Evolutionary conservation across 1,139 yeast species (phyloP), one percentile per base, ranked within the genome.

Genomic region (Yamadazyma spencermartinsiae): DNA sequence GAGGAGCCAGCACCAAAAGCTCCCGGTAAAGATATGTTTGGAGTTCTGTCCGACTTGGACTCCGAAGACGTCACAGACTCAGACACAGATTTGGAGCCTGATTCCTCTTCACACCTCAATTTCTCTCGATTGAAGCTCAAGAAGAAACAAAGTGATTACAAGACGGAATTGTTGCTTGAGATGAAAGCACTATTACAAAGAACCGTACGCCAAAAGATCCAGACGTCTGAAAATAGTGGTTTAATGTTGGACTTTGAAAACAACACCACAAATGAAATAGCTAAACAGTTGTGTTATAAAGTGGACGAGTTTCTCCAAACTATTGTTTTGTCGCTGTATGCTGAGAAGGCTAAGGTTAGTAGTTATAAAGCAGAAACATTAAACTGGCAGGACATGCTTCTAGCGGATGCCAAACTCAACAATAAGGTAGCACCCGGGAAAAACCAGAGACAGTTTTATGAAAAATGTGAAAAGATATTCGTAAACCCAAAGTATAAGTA

Each of bases 161-260:
- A 53, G 23, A 55, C 58, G 3, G 57, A 56, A n/a, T 43, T 76
- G n/a, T 49, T 60, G 16, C 52, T 65, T 29, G 76, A 72, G 43
- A 43, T 79, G 20, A 64, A 65, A 24, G 60, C 77, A 1, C 29
- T 65, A 2, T 54, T 72, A 19, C 68, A 68, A 37, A 45, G 58
- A 4, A 63, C 56, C 23, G 56, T 76, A 0, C 48, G 50, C 14
- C 34, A 45, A 1, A 54, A 51, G 35, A 47, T 63, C 1, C 36
- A 46, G 14, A 18, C 43, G 3, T 33, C 39, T 5, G 40, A 34
- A 4, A 38, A 40, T 6, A 40, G 39, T 15, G 31, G 39, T 13
- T 23, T 48, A 37, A 36, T 43, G 4, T 24, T 59, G 1, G 67
- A 63, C 8, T 49, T 60, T 9, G 51, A 55, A 1, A 44, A 55